Evolutionary conservation across 1,284 basidiomycete genomes (phyloP).

Genomic region (Leccinum solheimii): DNA sequence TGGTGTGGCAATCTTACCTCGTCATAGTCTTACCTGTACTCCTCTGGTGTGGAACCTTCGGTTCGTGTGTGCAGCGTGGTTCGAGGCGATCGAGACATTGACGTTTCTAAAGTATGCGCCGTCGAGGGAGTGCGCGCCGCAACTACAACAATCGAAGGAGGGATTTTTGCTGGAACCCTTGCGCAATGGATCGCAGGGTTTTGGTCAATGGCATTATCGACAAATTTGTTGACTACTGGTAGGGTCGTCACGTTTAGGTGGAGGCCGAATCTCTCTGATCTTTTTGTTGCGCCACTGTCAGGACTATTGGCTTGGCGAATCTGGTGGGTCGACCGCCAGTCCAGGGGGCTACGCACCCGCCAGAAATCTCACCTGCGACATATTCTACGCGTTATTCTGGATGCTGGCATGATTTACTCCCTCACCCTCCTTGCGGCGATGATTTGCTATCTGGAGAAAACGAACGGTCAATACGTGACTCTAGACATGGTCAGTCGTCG

Average conservation of each 20-base stretch:
- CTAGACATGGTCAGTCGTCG: neutral
- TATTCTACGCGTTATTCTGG: neutral
- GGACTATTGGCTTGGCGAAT: neutral
- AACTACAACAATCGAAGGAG: neutral
- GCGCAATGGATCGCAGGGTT: neutral
- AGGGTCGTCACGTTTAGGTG: neutral
- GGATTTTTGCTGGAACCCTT: neutral
- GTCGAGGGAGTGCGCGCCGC: neutral
- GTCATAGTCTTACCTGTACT: neutral
- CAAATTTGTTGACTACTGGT: neutral
- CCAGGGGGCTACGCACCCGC: neutral
- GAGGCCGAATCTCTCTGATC: neutral
- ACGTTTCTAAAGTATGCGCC: neutral
- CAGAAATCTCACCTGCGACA: neutral
- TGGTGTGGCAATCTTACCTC: neutral
- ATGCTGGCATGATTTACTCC: slow-evolving; percentile 2
- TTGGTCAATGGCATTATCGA: slow-evolving; percentile 1
- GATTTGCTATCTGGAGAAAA: neutral
- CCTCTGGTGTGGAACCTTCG: neutral
- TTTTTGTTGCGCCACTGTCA: neutral
- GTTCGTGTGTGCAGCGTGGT: neutral
- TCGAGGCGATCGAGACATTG: neutral
- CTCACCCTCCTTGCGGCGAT: neutral
- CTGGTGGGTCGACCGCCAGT: neutral
- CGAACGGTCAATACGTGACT: slow-evolving; percentile 2